Evolutionary conservation across 805 yeast species (phyloP).

Genomic region (Saccharomycopsis fodiens): DNA sequence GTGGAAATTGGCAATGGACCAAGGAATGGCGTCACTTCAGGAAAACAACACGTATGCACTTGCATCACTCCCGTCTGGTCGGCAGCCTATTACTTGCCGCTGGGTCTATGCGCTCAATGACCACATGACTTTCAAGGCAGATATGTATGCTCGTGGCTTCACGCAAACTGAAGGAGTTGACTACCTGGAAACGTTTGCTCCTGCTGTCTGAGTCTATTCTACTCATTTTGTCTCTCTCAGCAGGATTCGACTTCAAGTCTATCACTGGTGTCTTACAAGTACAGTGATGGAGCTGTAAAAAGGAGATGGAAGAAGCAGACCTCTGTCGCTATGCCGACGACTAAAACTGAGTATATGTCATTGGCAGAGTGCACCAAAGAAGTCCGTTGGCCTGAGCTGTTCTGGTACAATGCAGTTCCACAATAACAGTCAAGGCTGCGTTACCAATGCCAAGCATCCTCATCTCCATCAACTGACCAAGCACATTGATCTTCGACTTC

Average conservation of each 20-base stretch:
- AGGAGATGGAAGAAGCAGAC: constrained; percentile 1
- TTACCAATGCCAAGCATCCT: no score
- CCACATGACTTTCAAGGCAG: neutral
- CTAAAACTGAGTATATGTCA: neutral
- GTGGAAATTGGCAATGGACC: neutral
- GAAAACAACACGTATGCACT: neutral
- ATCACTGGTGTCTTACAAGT: no score
- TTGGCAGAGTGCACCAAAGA: no score
- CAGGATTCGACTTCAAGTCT: no score
- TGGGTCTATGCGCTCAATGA: neutral
- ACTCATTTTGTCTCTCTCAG: no score
- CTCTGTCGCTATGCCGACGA: neutral
- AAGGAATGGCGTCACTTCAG: neutral
- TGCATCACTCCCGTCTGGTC: neutral
- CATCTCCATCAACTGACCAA: no score
- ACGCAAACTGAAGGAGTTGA: neutral
- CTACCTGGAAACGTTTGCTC: neutral
- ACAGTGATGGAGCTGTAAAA: no score
- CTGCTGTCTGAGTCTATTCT: no score
- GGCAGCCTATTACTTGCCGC: neutral
- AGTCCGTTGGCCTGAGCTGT: no score
- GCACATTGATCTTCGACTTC: no score
- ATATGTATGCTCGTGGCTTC: neutral
- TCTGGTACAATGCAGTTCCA: no score
- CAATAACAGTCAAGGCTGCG: no score